A percentile compares a stretch with the other conserved stretches of the same genome.
Conservation (phyloP, 1,284 basidiomycete species). For the Cryptococcus depauperatus region DNA sequence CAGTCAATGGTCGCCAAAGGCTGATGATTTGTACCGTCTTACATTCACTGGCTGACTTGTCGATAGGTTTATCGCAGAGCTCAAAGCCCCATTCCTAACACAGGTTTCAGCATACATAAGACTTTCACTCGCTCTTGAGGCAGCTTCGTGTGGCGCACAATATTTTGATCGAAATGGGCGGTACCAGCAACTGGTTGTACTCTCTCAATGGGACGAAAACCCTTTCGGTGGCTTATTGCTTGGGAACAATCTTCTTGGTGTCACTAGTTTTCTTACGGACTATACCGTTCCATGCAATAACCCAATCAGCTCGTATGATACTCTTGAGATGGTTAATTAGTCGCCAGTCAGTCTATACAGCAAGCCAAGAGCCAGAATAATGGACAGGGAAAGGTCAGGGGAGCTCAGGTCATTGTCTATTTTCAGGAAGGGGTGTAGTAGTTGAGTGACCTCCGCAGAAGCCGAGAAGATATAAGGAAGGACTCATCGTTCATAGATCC, state of each 20-base stretch:
- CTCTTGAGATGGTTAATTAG: constrained; percentile 16
- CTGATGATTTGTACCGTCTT: constrained; percentile 30
- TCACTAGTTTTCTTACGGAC: constrained; percentile 15
- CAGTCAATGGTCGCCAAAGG: constrained; percentile 32
- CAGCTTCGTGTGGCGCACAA: constrained; percentile 11
- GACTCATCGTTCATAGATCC: too few species aligned
- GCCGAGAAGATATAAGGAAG: not conserved
- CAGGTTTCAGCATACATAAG: not conserved
- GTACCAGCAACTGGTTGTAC: constrained; percentile 24
- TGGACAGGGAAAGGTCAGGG: constrained; percentile 26
- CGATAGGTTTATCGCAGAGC: constrained; percentile 17
- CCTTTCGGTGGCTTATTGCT: constrained; percentile 24
- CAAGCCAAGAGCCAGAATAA: constrained; percentile 2
- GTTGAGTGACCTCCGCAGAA: not conserved
- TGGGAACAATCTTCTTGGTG: constrained; percentile 14
- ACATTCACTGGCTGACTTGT: constrained; percentile 5
- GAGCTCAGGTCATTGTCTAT: constrained; percentile 22
- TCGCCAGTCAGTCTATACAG: not conserved
- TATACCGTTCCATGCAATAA: constrained; percentile 36
- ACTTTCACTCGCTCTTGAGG: not conserved
- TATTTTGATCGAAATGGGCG: constrained; percentile 37
- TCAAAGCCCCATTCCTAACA: constrained; percentile 24
- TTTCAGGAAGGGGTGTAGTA: constrained; percentile 11
- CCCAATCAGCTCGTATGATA: constrained; percentile 23
- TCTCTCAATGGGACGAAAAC: constrained; percentile 16